Base-by-base conservation (phyloP, 768 basidiomycete genomes). In the Trametes maxima region DNA sequence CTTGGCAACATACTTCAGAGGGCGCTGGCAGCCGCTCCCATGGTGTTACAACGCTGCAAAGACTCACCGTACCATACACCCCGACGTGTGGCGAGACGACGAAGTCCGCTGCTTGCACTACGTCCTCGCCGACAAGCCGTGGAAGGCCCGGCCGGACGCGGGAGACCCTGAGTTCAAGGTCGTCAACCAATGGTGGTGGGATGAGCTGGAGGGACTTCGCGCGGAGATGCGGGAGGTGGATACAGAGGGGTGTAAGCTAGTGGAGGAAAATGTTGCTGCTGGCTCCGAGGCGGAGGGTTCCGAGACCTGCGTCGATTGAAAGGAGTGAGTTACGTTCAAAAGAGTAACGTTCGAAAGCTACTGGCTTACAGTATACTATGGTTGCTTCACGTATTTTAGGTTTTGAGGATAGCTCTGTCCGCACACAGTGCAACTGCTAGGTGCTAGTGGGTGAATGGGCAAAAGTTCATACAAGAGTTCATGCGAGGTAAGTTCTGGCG, bases 11-110 rank as follows among this genome's bases (percentile, higher is more conserved):
- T 84, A 86, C 70, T 98, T 96, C 78, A 74, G 80, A 57, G 89
- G 88, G 17, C 85, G 74, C 70, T 95, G 92, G 91, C 81, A 78
- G 54, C 87, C 91, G 5, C 74, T 96, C 40, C 83, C 87, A 0
- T 97, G 91, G 86, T 86, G 86, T 62, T 95, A 94, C 74, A 99
- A 99, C 68, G 95, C 94, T 0, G 79, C 98, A 63, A 95, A 94
- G 76, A 91, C 95, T n/a, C 73, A 94, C 67, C 82, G 89, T 46
- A 69, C 78, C 33, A 80, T 87, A 39, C 97, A 99, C 74, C 73
- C 80, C 36, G 71, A 80, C 35, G 70, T 94, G 67, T 99, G 96
- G 96, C 77, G 82, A 45, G 94, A 97, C 69, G 85, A 87, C 3
- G 89, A 94, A 72, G 86, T 95, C 37, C 85, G 87, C 59, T 91